Conservation (phyloP, 2,329 filamentous ascomycete species). For the Phoma sp. region DNA sequence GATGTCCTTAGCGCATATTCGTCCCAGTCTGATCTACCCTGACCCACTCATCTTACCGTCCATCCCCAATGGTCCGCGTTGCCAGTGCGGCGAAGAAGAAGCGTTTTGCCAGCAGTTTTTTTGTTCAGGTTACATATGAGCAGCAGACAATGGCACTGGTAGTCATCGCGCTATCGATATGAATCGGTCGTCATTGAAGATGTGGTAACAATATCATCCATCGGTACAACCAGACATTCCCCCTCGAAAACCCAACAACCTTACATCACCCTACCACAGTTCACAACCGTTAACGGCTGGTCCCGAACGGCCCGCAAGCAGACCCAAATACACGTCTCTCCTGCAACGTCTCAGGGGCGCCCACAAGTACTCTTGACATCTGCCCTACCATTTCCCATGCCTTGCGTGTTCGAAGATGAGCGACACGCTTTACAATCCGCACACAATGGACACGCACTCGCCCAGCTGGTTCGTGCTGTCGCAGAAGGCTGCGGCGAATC, state of each 20-base stretch:
- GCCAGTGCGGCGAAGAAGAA: not conserved
- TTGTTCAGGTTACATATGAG: not conserved
- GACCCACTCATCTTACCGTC: not conserved
- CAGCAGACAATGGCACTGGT: not conserved
- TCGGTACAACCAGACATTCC: not conserved
- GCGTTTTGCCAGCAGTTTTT: not conserved
- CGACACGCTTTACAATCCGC: not conserved
- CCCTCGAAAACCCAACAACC: not conserved
- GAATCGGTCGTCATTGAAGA: not conserved
- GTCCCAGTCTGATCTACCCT: not conserved
- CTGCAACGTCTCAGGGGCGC: not conserved
- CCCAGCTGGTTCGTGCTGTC: constrained; percentile 36
- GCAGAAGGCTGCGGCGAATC: constrained; percentile 28
- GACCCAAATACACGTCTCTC: not conserved
- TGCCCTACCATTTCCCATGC: not conserved
- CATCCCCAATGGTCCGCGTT: not conserved
- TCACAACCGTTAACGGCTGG: not conserved
- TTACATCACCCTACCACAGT: constrained; percentile 1
- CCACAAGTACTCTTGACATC: not conserved
- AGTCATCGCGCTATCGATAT: not conserved
- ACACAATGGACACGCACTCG: constrained; percentile 23
- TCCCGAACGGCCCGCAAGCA: not conserved
- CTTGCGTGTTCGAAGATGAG: not conserved
- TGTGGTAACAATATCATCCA: not conserved
- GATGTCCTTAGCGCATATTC: not conserved